phyloP scores from a whole-genome alignment of 2,329 filamentous ascomycete genomes.

The Verticillium zaregamsianum region DNA sequence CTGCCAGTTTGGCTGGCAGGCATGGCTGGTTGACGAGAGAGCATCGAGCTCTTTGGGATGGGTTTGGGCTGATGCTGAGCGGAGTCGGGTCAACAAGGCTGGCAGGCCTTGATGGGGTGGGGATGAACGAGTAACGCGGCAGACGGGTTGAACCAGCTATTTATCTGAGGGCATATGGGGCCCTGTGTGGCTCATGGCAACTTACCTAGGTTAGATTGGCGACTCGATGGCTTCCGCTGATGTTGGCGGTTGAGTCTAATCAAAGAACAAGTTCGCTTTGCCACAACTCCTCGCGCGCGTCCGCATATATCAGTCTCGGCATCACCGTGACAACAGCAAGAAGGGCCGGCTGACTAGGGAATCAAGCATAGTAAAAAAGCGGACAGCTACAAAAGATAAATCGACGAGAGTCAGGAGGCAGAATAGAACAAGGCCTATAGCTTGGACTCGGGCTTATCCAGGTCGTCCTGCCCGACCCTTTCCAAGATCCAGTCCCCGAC shows the following conservation, averaged over 20 bases:
- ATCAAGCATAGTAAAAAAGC: too few relatives aligned
- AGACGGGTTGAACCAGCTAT: not conserved
- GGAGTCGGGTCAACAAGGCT: not conserved
- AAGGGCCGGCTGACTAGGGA: not conserved
- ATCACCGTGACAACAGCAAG: not conserved
- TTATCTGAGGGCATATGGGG: not conserved
- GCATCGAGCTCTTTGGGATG: not conserved
- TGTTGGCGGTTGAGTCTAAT: not conserved
- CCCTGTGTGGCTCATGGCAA: not conserved
- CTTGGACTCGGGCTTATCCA: constrained; percentile 26
- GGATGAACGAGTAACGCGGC: not conserved
- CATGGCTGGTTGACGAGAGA: not conserved
- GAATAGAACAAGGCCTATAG: constrained; percentile 19
- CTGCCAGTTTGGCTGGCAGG: not conserved
- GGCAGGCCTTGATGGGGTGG: not conserved
- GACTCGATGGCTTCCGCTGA: not conserved
- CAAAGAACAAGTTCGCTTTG: not conserved
- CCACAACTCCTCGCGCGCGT: not conserved
- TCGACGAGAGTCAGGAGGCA: not conserved
- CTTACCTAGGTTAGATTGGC: not conserved
- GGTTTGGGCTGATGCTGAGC: not conserved
- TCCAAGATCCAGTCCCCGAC: constrained; percentile 63
- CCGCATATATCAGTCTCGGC: too few relatives aligned
- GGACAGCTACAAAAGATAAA: not conserved
- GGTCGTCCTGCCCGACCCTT: constrained; percentile 12